Evolutionary conservation across 2,329 filamentous ascomycete genomes (phyloP), one percentile per base, ranked within the genome.

Genomic region (Fusarium sp.): DNA sequence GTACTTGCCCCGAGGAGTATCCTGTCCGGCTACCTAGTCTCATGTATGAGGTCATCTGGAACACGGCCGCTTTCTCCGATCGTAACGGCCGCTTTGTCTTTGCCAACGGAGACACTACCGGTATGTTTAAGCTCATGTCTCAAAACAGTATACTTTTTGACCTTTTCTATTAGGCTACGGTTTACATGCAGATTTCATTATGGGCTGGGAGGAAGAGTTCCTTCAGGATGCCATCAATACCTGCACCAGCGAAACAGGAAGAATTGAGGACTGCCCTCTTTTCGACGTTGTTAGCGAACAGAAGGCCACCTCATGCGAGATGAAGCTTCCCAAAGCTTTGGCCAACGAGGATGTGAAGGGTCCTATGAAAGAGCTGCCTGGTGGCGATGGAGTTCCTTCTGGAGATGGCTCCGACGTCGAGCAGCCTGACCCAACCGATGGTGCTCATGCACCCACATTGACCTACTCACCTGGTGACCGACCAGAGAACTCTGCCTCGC

Each of bases 21-120:
- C 87, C 90, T 18, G 87, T 86, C 23, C 91, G 93, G 64, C 81
- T 96, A 30, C 90, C 93, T 5, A 92, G 92, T 69, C 86, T 98
- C 53, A 92, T 97, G 81, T 97, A 88, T 80, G 94, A 98, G 85
- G 94, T 92, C 38, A 97, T 97, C 81, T 97, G 91, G 89, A 85
- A 92, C 79, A 96, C 94, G 13, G 82, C 88, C 56, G 86, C 85
- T 3, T 97, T 93, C 81, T 84, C 83, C 33, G 88, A 87, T 64
- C 82, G 88, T 28, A 83, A 87, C 12, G 94, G 94, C 59, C 82
- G 90, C 73, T 97, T 97, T 78, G 86, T 95, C 56, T 83, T 97
- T 57, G 85, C 94, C 54, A 95, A 95, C 76, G 94, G 94, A 69
- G 95, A 98, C 78, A 86, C 89, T 32, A 91, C 91, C 76, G 92